A percentile compares a stretch with the other conserved stretches of the same genome.
Evolutionary conservation across 2,329 filamentous ascomycete genomes (phyloP).

Genomic region (Huntiella omanensis): DNA sequence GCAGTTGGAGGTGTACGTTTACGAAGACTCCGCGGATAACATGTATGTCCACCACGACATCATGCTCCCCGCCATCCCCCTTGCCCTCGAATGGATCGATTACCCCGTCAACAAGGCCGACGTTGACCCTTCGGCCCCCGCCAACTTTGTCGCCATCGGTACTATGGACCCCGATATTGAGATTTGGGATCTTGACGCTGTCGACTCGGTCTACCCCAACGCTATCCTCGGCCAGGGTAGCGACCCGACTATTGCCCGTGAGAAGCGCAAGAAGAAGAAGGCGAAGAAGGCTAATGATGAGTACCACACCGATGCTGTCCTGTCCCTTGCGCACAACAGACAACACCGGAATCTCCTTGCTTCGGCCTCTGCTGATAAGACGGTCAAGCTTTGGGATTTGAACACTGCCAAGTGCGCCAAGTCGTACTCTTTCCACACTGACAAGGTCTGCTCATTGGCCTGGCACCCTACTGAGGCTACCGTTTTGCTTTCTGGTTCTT

Average conservation of each 20-base stretch:
- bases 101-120: constrained; percentile 60
- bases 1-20: constrained; percentile 91
- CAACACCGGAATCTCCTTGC: constrained; percentile 88
- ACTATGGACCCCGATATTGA: constrained; percentile 98
- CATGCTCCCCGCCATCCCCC: constrained; percentile 91
- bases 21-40: constrained; percentile 88
- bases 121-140: constrained; percentile 44
- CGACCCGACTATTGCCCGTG: constrained; percentile 35
- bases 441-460: constrained; percentile 90
- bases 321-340: constrained; percentile 79
- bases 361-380: constrained; percentile 89
- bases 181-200: constrained; percentile 89
- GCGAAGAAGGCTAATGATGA: constrained; percentile 71
- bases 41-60: constrained; percentile 99
- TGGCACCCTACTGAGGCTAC: constrained; percentile 85
- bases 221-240: constrained; percentile 70
- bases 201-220: constrained; percentile 97
- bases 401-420: constrained; percentile 84
- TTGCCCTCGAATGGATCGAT: constrained; percentile 91
- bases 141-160: constrained; percentile 86
- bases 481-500: constrained; percentile 77
- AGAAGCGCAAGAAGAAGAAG: constrained; percentile 77
- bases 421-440: constrained; percentile 87
- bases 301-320: constrained; percentile 85
- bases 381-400: constrained; percentile 93